A percentile compares a stretch with the other conserved stretches of the same genome.
These are phyloP conservation scores for Diaporthe sp. DNA, from an alignment of 2,329 filamentous ascomycete species.

Conservation along the genomic window DNA sequence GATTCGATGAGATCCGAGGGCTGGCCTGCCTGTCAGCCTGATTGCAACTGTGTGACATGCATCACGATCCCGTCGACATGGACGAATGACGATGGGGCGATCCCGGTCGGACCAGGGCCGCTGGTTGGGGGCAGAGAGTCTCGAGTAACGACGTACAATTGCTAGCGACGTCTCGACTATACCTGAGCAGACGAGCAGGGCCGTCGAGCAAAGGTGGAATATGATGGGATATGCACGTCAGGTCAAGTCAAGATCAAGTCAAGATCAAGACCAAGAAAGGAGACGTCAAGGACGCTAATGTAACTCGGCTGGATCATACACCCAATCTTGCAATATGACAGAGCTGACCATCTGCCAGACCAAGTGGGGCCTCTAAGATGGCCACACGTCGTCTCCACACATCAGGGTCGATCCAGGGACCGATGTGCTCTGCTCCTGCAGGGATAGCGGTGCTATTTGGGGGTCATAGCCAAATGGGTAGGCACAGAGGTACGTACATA, in stretches of 20 bases:
- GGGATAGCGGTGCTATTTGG: not conserved
- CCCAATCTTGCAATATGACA: not conserved
- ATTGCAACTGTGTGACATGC: slow-evolving; percentile 5
- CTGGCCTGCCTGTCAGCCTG: slow-evolving; percentile 27
- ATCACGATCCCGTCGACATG: slow-evolving; percentile 1
- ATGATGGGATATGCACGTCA: not conserved
- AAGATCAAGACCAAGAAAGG: not conserved
- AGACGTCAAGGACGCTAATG: slow-evolving; percentile 10
- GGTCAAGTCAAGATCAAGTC: not conserved
- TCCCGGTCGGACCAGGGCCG: not conserved
- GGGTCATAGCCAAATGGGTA: not conserved
- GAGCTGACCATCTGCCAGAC: not conserved
- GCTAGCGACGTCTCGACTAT: not conserved
- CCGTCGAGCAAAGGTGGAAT: not conserved
- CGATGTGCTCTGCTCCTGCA: not conserved
- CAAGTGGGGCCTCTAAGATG: slow-evolving; percentile 18
- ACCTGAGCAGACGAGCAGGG: not conserved
- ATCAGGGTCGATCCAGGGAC: not conserved
- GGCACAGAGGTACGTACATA: not conserved
- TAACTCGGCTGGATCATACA: slow-evolving; percentile 14
- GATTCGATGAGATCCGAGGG: slow-evolving; percentile 10
- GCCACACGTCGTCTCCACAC: slow-evolving; percentile 12
- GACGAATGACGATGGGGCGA: not conserved
- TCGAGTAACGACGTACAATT: slow-evolving; percentile 7
- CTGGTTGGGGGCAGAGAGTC: not conserved